Evolutionary conservation across 1,139 yeast species (phyloP).

Genomic region (Saccharomyces hybrid): DNA sequence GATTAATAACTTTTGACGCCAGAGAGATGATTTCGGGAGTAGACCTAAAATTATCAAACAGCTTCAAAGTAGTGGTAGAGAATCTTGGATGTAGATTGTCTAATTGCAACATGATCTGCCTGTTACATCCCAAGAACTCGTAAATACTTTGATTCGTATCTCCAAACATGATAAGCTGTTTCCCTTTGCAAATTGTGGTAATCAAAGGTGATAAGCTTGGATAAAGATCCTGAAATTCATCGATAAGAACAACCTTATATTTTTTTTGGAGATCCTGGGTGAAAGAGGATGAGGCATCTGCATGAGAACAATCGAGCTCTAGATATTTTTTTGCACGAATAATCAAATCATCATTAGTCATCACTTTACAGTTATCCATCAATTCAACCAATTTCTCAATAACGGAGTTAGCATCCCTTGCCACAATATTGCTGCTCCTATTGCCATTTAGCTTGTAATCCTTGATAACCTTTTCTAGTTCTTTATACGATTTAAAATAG

Average conservation of each 20-base stretch:
- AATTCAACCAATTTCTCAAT: slow-evolving; percentile 26
- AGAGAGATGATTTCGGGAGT: slow-evolving; percentile 48
- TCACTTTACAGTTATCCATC: slow-evolving; percentile 33
- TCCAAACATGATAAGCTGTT: slow-evolving; percentile 62
- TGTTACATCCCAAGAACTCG: slow-evolving; percentile 51
- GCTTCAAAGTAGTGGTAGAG: slow-evolving; percentile 28
- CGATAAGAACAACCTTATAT: slow-evolving; percentile 46
- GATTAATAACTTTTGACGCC: slow-evolving; percentile 27
- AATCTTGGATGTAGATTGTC: slow-evolving; percentile 17
- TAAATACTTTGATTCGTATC: slow-evolving; percentile 70
- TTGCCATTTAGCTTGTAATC: slow-evolving; percentile 25
- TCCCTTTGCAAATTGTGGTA: slow-evolving; percentile 32
- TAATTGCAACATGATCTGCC: slow-evolving; percentile 27
- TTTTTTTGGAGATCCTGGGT: slow-evolving; percentile 13
- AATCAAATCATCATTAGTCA: slow-evolving; percentile 39
- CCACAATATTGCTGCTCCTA: too few species aligned
- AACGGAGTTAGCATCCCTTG: slow-evolving; percentile 1
- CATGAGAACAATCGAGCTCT: neutral
- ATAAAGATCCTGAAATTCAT: slow-evolving; percentile 71
- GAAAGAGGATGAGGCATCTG: slow-evolving; percentile 8
- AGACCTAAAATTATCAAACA: slow-evolving; percentile 51
- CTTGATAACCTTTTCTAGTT: slow-evolving; percentile 35
- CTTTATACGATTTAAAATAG: slow-evolving; percentile 8
- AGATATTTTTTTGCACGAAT: slow-evolving; percentile 28
- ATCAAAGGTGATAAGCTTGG: slow-evolving; percentile 43